Evolutionary conservation across 2,329 filamentous ascomycete species (phyloP).

Genomic region (Talaromyces sp.): DNA sequence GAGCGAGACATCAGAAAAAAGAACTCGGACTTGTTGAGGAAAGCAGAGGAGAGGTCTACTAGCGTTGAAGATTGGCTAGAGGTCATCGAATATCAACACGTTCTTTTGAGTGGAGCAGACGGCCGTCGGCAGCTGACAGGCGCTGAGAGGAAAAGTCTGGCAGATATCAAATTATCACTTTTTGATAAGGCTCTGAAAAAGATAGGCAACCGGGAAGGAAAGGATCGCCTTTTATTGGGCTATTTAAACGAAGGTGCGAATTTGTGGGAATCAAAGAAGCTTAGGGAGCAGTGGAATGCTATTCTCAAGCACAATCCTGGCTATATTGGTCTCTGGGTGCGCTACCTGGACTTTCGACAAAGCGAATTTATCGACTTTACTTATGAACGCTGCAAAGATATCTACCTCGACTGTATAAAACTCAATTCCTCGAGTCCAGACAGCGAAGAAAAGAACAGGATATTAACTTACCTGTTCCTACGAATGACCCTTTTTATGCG

Average conservation of each 20-base stretch:
- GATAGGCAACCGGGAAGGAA: slow-evolving; percentile 42
- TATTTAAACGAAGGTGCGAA: slow-evolving; percentile 70
- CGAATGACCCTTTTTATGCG: slow-evolving; percentile 69
- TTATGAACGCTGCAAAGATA: slow-evolving; percentile 60
- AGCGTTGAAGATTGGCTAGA: slow-evolving; percentile 71
- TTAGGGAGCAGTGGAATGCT: slow-evolving; percentile 62
- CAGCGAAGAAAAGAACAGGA: slow-evolving; percentile 21
- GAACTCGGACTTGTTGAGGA: slow-evolving; percentile 56
- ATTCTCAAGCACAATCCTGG: slow-evolving; percentile 53
- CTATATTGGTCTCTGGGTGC: slow-evolving; percentile 66
- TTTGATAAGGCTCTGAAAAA: slow-evolving; percentile 71
- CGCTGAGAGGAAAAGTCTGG: slow-evolving; percentile 63
- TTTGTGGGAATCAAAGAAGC: slow-evolving; percentile 64
- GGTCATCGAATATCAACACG: slow-evolving; percentile 74
- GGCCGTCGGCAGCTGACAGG: slow-evolving; percentile 43
- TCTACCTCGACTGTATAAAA: slow-evolving; percentile 56
- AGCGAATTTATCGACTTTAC: slow-evolving; percentile 62
- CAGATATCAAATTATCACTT: slow-evolving; percentile 75
- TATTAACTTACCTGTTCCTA: slow-evolving; percentile 67
- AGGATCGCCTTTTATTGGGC: slow-evolving; percentile 60
- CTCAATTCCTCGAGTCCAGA: slow-evolving; percentile 25
- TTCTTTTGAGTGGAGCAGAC: slow-evolving; percentile 50
- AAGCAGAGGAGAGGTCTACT: slow-evolving; percentile 60
- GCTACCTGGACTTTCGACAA: slow-evolving; percentile 67
- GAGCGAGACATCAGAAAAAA: slow-evolving; percentile 42